Evolutionary conservation across 441 rosid species (phyloP).

Genomic region (Euphorbia schlechtendalii): DNA sequence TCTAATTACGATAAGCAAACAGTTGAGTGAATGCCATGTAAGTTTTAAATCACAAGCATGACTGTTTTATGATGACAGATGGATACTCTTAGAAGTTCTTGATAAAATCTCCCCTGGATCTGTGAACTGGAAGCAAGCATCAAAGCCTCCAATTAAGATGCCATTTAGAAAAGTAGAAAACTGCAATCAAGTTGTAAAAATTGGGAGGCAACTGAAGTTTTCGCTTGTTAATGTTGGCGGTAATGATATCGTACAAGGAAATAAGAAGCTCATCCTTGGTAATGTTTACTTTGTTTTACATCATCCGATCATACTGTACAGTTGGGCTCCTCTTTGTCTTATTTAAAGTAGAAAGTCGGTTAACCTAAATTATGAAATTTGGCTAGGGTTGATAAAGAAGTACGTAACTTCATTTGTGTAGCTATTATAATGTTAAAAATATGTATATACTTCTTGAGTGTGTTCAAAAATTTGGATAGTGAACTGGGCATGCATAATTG

Average conservation of each 20-base stretch:
- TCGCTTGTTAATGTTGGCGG: constrained; percentile 43
- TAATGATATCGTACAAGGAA: constrained; percentile 41
- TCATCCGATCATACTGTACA: neutral
- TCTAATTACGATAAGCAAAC: neutral
- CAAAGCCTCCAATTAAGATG: constrained; percentile 48
- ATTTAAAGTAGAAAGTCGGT: no score
- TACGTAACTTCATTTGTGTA: no score
- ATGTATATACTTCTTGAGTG: neutral
- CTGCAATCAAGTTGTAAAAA: constrained; percentile 38
- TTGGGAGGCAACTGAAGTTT: constrained; percentile 34
- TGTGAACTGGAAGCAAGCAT: constrained; percentile 40
- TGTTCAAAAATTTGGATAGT: neutral
- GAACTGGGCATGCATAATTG: neutral
- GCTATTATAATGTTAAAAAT: neutral
- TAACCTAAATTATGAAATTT: neutral
- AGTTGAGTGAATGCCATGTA: neutral
- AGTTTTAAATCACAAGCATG: neutral
- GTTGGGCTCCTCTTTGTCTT: neutral
- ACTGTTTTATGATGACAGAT: constrained; percentile 18
- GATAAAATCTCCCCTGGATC: constrained; percentile 43
- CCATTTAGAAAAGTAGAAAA: no score
- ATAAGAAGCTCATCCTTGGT: constrained; percentile 47
- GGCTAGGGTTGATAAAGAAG: neutral
- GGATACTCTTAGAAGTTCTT: constrained; percentile 42
- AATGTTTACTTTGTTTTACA: constrained; percentile 4